Evolutionary conservation across 2,329 filamentous ascomycete species (phyloP), one percentile per base, ranked within the genome.

Genomic region (Colletotrichum phormii): DNA sequence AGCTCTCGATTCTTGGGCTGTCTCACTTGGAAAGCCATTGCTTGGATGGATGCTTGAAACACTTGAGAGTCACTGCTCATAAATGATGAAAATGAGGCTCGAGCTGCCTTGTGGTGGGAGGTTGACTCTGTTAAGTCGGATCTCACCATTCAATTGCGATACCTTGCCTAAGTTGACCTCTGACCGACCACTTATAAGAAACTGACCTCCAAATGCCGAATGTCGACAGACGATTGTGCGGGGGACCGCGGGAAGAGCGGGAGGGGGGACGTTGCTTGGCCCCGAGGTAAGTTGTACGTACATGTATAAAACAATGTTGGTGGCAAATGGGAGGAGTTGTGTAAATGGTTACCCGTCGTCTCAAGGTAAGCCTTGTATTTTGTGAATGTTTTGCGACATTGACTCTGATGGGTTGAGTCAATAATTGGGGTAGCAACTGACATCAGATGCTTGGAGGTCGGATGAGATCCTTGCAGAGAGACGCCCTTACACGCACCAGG

Each of bases 11-110:
- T 57, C 15, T 58, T 49, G n/a, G 60, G 66, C 5, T 69, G 33
- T 24, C 57, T 69, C 7, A 69, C 26, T 12, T 31, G 66, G 11
- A 69, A 69, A 18, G 49, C 26, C 66, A 69, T 69, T n/a, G 24
- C 5, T 3, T 46, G 24, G 6, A 35, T 33, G 26, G 13, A 37
- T 58, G 5, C n/a, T n/a, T 1, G 5, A 22, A 12, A 24, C n/a
- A 7, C 18, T 49, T n/a, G 9, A 9, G 42, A 22, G 42, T 18
- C 18, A 4, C 15, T n/a, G 15, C 6, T 2, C 13, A 42, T 15
- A 42, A 22, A 49, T 49, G 42, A 18, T 49, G 42, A 49, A 2
- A 49, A 11, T 49, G 18, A 29, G 26, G 26, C 26, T 29, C 26
- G 26, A 22, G 18, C 42, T 49, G 42, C 18, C 42, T n/a, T 11